Percentiles rank a stretch among this genome's conserved stretches.
Evolutionary conservation across 805 yeast species (phyloP).

Genomic region (Candida gorgasii): DNA sequence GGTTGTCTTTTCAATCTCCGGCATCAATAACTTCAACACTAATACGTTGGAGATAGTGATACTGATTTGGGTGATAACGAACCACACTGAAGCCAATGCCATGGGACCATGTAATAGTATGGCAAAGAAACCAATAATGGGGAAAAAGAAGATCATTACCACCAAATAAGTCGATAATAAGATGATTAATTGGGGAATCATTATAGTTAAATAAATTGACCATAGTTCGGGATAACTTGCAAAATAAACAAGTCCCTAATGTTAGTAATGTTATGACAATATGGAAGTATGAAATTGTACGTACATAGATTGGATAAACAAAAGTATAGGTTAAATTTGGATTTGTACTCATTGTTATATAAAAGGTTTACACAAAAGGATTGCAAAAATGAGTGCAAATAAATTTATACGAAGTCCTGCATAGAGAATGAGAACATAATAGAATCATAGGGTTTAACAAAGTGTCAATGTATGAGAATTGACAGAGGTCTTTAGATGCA

Average conservation of each 20-base stretch:
- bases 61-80: slow-evolving; percentile 45
- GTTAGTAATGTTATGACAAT: neutral
- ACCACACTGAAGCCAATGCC: slow-evolving; percentile 48
- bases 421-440: neutral
- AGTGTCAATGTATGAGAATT: too few relatives aligned
- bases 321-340: slow-evolving; percentile 8
- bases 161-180: slow-evolving; percentile 35
- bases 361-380: neutral
- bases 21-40: slow-evolving; percentile 44
- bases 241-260: slow-evolving; percentile 43
- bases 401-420: neutral
- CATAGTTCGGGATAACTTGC: slow-evolving; percentile 42
- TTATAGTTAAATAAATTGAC: slow-evolving; percentile 45
- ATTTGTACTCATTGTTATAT: neutral
- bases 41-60: slow-evolving; percentile 43
- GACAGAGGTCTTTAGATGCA: too few relatives aligned
- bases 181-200: slow-evolving; percentile 47
- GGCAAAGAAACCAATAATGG: slow-evolving; percentile 43
- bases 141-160: slow-evolving; percentile 43
- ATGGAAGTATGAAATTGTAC: neutral
- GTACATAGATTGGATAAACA: slow-evolving; percentile 16
- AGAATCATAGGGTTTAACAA: too few relatives aligned
- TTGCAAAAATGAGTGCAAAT: too few relatives aligned
- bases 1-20: slow-evolving; percentile 45
- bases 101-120: slow-evolving; percentile 50